These are phyloP conservation scores for Aphanomyces cochlioides DNA, from an alignment of 352 stramenopile genomes.

Conservation along the genomic window DNA sequence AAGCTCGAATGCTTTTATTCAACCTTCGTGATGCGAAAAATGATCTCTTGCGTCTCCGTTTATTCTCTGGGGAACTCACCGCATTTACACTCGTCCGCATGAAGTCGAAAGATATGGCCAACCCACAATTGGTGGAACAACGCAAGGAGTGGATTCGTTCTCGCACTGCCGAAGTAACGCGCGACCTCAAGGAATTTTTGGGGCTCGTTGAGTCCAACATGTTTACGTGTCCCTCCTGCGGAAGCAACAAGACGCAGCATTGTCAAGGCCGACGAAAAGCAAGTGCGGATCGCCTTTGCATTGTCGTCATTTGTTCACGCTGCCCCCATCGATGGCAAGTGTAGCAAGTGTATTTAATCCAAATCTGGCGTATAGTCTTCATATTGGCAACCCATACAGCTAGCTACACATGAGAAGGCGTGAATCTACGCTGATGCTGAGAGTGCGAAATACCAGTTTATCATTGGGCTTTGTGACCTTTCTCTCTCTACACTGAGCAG, in stretches of 20 bases:
- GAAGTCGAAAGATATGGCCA: constrained; percentile 79
- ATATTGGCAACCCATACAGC: too few relatives aligned
- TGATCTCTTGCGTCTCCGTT: constrained; percentile 52
- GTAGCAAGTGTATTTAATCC: constrained; percentile 29
- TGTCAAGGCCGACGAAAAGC: constrained; percentile 79
- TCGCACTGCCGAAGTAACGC: constrained; percentile 79
- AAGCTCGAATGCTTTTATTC: constrained; percentile 75
- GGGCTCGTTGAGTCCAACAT: constrained; percentile 72
- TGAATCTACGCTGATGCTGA: too few relatives aligned
- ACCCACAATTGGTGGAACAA: constrained; percentile 73
- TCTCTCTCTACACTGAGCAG: too few relatives aligned
- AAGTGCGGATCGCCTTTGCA: constrained; percentile 76
- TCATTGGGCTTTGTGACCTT: too few relatives aligned
- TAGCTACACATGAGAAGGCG: too few relatives aligned
- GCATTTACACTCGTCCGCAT: constrained; percentile 64
- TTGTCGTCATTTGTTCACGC: constrained; percentile 72
- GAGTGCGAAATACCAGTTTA: too few relatives aligned
- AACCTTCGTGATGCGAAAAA: constrained; percentile 79
- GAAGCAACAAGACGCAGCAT: constrained; percentile 68
- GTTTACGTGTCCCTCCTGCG: constrained; percentile 79
- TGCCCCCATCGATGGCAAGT: constrained; percentile 79
- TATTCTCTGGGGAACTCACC: constrained; percentile 56
- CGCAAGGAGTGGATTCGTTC: constrained; percentile 84
- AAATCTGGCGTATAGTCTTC: too few relatives aligned
- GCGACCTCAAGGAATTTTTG: constrained; percentile 54